Conservation (phyloP, 495 filamentous ascomycete genomes). For the Penicillium desertorum region DNA sequence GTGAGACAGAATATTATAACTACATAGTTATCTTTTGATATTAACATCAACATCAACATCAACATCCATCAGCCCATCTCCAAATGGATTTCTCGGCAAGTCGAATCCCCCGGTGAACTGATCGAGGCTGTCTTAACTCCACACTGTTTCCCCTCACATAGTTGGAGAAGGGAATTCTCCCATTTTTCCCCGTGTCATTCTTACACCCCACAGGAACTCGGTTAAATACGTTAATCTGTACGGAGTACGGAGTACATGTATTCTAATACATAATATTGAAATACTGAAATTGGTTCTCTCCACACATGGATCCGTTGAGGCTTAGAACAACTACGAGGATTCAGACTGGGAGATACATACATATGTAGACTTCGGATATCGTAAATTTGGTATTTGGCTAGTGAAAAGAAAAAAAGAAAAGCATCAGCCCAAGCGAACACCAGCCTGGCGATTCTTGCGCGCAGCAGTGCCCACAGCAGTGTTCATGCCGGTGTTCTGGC, state of each 20-base stretch:
- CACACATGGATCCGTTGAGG: background rate
- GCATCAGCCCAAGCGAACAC: slow-evolving; percentile 73
- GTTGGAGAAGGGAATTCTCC: slow-evolving; percentile 31
- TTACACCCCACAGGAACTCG: background rate
- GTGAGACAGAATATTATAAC: background rate
- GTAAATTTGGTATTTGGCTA: slow-evolving; percentile 13
- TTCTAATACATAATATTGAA: no score
- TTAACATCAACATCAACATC: background rate
- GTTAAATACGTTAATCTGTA: background rate
- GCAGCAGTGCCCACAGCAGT: slow-evolving; percentile 68
- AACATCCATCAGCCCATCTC: slow-evolving; percentile 2
- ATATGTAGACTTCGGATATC: background rate
- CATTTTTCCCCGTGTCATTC: background rate
- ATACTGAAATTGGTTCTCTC: background rate
- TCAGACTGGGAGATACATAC: background rate
- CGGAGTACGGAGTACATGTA: no score
- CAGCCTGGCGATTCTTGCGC: slow-evolving; percentile 84
- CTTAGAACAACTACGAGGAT: background rate
- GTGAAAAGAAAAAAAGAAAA: slow-evolving; percentile 7
- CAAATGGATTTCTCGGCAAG: slow-evolving; percentile 19
- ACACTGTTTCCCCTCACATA: slow-evolving; percentile 37
- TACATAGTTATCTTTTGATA: background rate
- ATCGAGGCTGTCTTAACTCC: slow-evolving; percentile 25
- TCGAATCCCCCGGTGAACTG: slow-evolving; percentile 37
- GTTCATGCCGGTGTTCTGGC: slow-evolving; percentile 79